Conservation (phyloP, 495 filamentous ascomycete genomes). For the Copromyces sp. region DNA sequence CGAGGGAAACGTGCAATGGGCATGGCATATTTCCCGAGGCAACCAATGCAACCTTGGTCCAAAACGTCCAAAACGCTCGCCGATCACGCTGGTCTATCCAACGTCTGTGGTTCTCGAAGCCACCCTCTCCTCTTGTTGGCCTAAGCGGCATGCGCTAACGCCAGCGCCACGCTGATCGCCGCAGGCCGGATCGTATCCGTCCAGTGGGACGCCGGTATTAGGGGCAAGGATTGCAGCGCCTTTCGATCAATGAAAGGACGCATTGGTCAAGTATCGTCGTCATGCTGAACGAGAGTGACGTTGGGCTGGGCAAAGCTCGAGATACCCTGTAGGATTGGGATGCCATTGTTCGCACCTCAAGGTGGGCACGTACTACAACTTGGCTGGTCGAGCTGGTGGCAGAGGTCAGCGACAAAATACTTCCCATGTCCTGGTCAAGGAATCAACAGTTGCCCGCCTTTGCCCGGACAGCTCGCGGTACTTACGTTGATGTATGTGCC, state of each 20-base stretch:
- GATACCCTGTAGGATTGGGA: neutral
- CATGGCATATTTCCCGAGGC: neutral
- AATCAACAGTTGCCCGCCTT: neutral
- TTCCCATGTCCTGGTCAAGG: neutral
- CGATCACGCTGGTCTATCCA: neutral
- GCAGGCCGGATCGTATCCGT: neutral
- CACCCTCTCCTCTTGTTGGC: neutral
- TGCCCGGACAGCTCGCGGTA: neutral
- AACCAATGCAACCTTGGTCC: neutral
- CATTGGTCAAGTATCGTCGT: neutral
- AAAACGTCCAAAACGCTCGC: neutral
- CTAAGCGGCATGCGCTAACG: neutral
- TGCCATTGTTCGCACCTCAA: neutral
- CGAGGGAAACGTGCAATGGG: neutral
- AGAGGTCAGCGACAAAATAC: neutral
- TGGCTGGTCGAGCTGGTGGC: neutral
- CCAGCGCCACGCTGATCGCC: neutral
- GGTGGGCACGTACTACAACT: neutral
- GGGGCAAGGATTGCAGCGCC: neutral
- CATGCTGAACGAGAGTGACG: neutral
- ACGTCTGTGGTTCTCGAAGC: neutral
- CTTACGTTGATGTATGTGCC: neutral
- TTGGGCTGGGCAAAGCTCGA: neutral
- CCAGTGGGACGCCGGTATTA: neutral
- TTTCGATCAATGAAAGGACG: neutral